phyloP scores from a whole-genome alignment of 371 early-diverging fungal species.

The Syncephalastrum contaminatum region DNA sequence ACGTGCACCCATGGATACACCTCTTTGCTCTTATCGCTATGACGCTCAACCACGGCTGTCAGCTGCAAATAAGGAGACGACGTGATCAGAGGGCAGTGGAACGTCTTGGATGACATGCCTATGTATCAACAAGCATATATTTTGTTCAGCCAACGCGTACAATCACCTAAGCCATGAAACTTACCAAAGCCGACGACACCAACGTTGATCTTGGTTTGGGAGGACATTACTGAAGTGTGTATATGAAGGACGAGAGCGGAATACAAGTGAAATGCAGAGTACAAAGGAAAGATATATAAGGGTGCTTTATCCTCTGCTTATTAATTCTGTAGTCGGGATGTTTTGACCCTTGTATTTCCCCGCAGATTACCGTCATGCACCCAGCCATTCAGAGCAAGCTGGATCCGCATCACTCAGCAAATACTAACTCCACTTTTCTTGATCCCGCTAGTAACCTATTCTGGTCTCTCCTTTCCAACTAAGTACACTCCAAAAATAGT shows the following conservation, averaged over 20 bases:
- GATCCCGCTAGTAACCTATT: too few relatives aligned
- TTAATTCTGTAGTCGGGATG: too few relatives aligned
- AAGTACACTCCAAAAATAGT: too few relatives aligned
- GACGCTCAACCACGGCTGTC: slow-evolving; percentile 61
- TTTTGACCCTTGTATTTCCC: too few relatives aligned
- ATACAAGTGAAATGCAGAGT: background rate
- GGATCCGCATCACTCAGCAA: too few relatives aligned
- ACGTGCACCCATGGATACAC: slow-evolving; percentile 57
- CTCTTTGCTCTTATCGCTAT: slow-evolving; percentile 34
- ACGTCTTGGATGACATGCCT: slow-evolving; percentile 50
- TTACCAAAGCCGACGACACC: slow-evolving; percentile 74
- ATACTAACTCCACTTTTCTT: too few relatives aligned
- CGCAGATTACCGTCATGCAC: too few relatives aligned
- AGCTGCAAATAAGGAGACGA: slow-evolving; percentile 55
- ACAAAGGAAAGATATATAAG: too few relatives aligned
- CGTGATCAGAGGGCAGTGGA: slow-evolving; percentile 69
- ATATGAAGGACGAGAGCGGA: background rate
- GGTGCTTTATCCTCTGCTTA: too few relatives aligned
- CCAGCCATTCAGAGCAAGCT: too few relatives aligned
- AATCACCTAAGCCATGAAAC: background rate
- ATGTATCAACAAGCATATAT: background rate
- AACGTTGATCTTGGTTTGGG: slow-evolving; percentile 50
- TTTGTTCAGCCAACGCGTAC: background rate
- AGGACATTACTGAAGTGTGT: background rate
- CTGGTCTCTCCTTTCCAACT: too few relatives aligned